Evolutionary conservation across 495 filamentous ascomycete genomes (phyloP).

Genomic region (Penicillium soppii): DNA sequence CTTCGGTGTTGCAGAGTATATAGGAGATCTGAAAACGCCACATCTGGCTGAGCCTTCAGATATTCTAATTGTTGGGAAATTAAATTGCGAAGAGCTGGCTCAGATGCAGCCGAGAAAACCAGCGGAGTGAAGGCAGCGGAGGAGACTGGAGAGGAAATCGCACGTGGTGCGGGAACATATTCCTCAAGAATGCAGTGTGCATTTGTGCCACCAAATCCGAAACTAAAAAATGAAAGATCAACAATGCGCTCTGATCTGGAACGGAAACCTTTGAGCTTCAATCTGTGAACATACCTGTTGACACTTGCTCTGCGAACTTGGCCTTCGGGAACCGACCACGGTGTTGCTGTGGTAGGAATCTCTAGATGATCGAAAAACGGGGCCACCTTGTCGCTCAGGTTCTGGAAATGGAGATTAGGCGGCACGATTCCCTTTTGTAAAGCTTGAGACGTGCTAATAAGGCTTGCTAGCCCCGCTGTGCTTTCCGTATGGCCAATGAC

Average conservation of each 20-base stretch:
- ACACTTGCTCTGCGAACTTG: constrained; percentile 18
- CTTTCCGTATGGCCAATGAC: constrained; percentile 52
- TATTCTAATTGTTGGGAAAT: constrained; percentile 6
- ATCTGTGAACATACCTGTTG: not conserved
- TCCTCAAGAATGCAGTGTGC: constrained; percentile 56
- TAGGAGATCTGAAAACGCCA: constrained; percentile 2
- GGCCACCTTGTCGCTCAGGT: constrained; percentile 29
- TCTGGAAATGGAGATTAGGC: constrained; percentile 52
- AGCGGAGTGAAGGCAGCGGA: too few species aligned
- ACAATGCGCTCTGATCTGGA: too few species aligned
- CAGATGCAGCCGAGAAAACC: too few species aligned
- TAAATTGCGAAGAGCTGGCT: not conserved
- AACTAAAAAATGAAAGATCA: constrained; percentile 11
- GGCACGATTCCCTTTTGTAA: constrained; percentile 49
- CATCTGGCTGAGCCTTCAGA: constrained; percentile 9
- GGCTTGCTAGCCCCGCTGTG: constrained; percentile 51
- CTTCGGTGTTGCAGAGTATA: constrained; percentile 1
- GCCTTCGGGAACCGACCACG: too few species aligned
- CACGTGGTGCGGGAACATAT: not conserved
- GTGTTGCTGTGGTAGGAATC: too few species aligned
- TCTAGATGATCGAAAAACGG: not conserved
- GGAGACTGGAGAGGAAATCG: too few species aligned
- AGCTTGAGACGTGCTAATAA: constrained; percentile 20
- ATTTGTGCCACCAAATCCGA: constrained; percentile 62
- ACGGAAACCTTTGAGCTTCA: too few species aligned